phyloP scores from a whole-genome alignment of 768 basidiomycete genomes.

The Strobilomyces dryophilus region DNA sequence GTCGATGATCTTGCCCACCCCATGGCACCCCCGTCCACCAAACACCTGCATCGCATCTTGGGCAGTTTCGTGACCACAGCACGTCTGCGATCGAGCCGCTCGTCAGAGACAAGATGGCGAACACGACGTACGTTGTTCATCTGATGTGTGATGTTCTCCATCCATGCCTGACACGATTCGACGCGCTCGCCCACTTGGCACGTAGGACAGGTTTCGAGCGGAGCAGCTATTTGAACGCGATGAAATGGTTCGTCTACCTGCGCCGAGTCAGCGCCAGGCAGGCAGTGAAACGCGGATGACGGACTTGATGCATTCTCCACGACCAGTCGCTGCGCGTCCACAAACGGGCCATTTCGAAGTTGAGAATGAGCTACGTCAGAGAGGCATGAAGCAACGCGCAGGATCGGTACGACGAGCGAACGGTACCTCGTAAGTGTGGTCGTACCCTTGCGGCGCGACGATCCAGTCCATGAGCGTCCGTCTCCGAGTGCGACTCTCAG shows the following conservation, averaged over 20 bases:
- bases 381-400: not conserved
- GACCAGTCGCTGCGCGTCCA: constrained; percentile 87
- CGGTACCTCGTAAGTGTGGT: constrained; percentile 87
- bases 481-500: constrained; percentile 54
- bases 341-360: constrained; percentile 78
- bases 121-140: constrained; percentile 71
- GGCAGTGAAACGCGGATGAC: not conserved
- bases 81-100: constrained; percentile 39
- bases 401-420: not conserved
- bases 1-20: constrained; percentile 83
- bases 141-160: constrained; percentile 85
- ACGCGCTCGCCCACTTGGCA: constrained; percentile 88
- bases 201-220: constrained; percentile 83
- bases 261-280: constrained; percentile 4
- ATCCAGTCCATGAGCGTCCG: constrained; percentile 72
- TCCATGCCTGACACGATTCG: constrained; percentile 83
- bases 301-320: constrained; percentile 83
- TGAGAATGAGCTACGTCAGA: constrained; percentile 58
- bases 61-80: constrained; percentile 46
- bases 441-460: constrained; percentile 81
- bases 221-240: constrained; percentile 87
- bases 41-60: constrained; percentile 82
- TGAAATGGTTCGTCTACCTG: constrained; percentile 88
- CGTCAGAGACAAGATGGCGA: not conserved
- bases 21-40: constrained; percentile 87